These are phyloP conservation scores for Stagonosporopsis rhizophila DNA, from an alignment of 2,329 filamentous ascomycete genomes.

Conservation along the genomic window DNA sequence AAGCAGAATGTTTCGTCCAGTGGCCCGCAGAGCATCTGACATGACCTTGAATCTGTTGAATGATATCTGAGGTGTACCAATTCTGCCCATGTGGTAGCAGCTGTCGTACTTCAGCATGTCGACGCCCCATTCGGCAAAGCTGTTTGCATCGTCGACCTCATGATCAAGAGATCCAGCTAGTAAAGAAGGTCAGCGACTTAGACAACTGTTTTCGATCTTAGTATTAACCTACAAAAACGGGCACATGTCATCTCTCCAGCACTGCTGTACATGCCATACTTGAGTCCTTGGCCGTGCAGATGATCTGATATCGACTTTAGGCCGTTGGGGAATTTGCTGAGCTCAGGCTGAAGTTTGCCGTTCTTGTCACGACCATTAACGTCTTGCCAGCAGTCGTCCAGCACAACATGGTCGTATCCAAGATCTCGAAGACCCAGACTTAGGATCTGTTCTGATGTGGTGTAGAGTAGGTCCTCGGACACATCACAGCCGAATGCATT, in stretches of 20 bases:
- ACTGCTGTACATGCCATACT: slow-evolving; percentile 69
- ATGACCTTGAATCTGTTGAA: slow-evolving; percentile 40
- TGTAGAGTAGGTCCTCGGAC: slow-evolving; percentile 37
- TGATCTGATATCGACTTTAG: slow-evolving; percentile 61
- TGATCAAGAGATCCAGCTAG: slow-evolving; percentile 36
- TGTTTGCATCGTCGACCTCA: slow-evolving; percentile 36
- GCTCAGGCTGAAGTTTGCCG: slow-evolving; percentile 46
- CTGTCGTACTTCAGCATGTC: slow-evolving; percentile 50
- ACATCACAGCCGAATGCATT: slow-evolving; percentile 38
- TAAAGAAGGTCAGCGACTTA: background rate
- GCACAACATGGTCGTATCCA: slow-evolving; percentile 60
- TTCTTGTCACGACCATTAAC: slow-evolving; percentile 55
- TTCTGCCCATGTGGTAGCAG: slow-evolving; percentile 43
- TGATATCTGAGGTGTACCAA: slow-evolving; percentile 34
- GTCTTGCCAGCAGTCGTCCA: slow-evolving; percentile 66
- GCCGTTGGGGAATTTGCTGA: slow-evolving; percentile 67
- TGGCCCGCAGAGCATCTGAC: slow-evolving; percentile 33
- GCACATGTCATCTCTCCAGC: slow-evolving; percentile 62
- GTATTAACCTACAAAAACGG: slow-evolving; percentile 54
- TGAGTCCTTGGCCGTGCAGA: slow-evolving; percentile 56
- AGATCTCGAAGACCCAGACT: slow-evolving; percentile 37
- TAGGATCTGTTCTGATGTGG: slow-evolving; percentile 33
- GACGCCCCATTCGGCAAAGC: slow-evolving; percentile 42
- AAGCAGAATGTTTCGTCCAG: slow-evolving; percentile 34
- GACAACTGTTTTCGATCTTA: background rate